Evolutionary conservation across 208 protist genomes (phyloP).

Genomic region (Leishmania guyanensis): DNA sequence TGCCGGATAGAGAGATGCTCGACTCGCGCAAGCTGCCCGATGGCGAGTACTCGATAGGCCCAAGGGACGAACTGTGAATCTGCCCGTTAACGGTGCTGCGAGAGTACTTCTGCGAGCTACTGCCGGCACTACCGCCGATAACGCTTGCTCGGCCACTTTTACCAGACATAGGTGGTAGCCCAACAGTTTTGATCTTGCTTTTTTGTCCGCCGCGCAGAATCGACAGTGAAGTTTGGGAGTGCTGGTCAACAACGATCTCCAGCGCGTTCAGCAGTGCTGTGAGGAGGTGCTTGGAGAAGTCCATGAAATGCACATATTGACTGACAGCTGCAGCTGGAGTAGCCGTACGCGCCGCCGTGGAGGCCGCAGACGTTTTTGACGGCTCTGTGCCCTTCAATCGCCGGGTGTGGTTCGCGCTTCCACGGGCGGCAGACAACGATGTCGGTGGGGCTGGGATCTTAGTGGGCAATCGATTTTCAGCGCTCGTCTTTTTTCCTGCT

Average conservation of each 20-base stretch:
- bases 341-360: neutral
- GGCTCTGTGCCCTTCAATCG: neutral
- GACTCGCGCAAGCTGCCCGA: neutral
- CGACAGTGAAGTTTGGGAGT: constrained; percentile 9
- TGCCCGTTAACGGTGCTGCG: neutral
- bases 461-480: neutral
- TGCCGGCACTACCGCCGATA: neutral
- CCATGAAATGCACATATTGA: constrained; percentile 27
- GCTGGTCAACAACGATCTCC: constrained; percentile 27
- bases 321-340: neutral
- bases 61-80: neutral
- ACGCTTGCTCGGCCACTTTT: neutral
- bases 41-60: neutral
- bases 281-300: constrained; percentile 28
- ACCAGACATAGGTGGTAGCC: neutral
- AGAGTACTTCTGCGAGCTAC: constrained; percentile 2
- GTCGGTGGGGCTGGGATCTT: neutral
- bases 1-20: neutral
- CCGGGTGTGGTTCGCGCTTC: neutral
- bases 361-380: neutral
- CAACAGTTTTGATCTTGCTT: neutral
- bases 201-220: constrained; percentile 2
- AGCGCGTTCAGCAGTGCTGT: constrained; percentile 30
- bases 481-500: neutral
- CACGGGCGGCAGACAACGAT: neutral